Evolutionary conservation across 1,139 yeast species (phyloP).

Genomic region (Blastobotrys persicus): DNA sequence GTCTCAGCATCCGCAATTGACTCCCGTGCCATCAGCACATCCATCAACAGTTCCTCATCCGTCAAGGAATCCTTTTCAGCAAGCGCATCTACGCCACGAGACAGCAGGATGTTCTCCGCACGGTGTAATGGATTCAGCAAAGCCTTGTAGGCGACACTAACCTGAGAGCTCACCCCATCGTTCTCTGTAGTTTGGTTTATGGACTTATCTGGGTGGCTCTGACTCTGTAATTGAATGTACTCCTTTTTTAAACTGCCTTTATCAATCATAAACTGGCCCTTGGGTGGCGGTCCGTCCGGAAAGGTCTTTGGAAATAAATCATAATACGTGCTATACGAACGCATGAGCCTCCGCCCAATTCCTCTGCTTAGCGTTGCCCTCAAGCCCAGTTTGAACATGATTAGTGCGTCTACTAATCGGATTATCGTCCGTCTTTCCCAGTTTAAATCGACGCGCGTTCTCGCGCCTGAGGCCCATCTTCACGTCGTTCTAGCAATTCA

Average conservation of each 20-base stretch:
- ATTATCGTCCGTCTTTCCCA: background rate
- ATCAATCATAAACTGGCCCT: constrained; percentile 58
- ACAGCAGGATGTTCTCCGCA: constrained; percentile 53
- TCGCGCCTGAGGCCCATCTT: too few relatives aligned
- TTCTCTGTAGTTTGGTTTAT: constrained; percentile 29
- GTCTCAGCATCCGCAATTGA: constrained; percentile 60
- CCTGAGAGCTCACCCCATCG: constrained; percentile 45
- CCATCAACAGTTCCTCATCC: constrained; percentile 64
- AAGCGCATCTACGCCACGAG: constrained; percentile 41
- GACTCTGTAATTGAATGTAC: constrained; percentile 67
- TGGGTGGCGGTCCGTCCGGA: constrained; percentile 67
- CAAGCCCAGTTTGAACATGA: background rate
- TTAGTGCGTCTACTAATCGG: background rate
- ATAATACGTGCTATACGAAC: constrained; percentile 39
- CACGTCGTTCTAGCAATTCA: too few relatives aligned
- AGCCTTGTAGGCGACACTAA: constrained; percentile 75
- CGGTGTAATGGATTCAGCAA: constrained; percentile 68
- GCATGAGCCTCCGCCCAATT: background rate
- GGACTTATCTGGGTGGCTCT: constrained; percentile 74
- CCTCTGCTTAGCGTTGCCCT: background rate
- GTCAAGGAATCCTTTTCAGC: constrained; percentile 37
- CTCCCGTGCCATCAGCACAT: constrained; percentile 80
- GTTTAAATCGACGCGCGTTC: background rate
- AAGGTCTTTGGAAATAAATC: constrained; percentile 72
- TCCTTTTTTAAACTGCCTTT: constrained; percentile 61